Percentiles rank a stretch among this genome's conserved stretches.
phyloP scores from a whole-genome alignment of 2,329 filamentous ascomycete genomes.

The Cladorrhinum sp. region DNA sequence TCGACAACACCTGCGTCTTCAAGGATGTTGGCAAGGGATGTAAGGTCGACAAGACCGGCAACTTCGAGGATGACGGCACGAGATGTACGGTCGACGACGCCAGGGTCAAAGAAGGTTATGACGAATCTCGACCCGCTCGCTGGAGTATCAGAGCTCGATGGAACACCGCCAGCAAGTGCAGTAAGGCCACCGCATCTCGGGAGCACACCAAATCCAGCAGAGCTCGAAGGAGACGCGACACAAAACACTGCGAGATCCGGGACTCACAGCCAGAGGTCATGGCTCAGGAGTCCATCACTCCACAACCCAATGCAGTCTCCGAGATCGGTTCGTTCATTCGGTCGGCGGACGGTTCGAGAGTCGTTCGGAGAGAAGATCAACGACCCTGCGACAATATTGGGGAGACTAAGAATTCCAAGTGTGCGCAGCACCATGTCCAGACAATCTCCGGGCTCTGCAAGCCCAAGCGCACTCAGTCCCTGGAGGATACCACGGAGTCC shows the following conservation, averaged over 20 bases:
- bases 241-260: not conserved
- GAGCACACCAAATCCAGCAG: slow-evolving; percentile 26
- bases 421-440: slow-evolving; percentile 5
- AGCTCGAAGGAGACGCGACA: slow-evolving; percentile 23
- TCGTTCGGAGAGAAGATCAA: slow-evolving; percentile 27
- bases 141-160: slow-evolving; percentile 18
- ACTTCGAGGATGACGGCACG: not conserved
- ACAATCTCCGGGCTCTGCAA: slow-evolving; percentile 13
- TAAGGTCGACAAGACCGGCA: not conserved
- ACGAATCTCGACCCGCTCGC: not conserved
- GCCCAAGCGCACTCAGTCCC: slow-evolving; percentile 14
- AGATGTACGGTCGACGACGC: not conserved
- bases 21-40: not conserved
- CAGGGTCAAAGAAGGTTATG: not conserved
- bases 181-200: slow-evolving; percentile 12
- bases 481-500: slow-evolving; percentile 19
- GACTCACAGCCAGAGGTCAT: slow-evolving; percentile 9
- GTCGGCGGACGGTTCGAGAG: slow-evolving; percentile 20
- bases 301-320: slow-evolving; percentile 14
- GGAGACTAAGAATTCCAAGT: slow-evolving; percentile 15
- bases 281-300: slow-evolving; percentile 9
- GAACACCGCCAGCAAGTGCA: slow-evolving; percentile 7
- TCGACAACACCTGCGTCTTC: not conserved
- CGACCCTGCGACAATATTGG: slow-evolving; percentile 20
- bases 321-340: slow-evolving; percentile 9